A percentile compares a stretch with the other conserved stretches of the same genome.
These are phyloP conservation scores for Pholiota molesta DNA, from an alignment of 768 basidiomycete species.

Conservation along the genomic window DNA sequence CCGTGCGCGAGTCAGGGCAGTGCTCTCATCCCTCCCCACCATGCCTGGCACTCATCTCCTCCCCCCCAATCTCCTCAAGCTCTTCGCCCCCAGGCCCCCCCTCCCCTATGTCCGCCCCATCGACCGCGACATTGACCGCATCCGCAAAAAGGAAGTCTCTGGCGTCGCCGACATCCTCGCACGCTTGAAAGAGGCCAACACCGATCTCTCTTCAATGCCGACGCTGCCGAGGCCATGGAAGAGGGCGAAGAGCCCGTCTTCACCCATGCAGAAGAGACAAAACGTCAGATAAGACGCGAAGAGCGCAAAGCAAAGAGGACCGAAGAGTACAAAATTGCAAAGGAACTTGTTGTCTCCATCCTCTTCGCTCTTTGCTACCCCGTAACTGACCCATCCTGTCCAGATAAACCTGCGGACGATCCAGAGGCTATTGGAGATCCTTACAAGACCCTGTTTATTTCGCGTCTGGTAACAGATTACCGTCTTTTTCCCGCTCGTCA, in stretches of 20 bases:
- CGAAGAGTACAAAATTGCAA: constrained; percentile 78
- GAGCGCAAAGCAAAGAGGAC: constrained; percentile 75
- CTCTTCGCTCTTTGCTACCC: constrained; percentile 4
- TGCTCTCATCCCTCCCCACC: constrained; percentile 11
- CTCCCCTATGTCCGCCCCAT: constrained; percentile 86
- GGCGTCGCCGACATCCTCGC: constrained; percentile 81
- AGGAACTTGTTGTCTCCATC: constrained; percentile 75
- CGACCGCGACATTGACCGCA: constrained; percentile 79
- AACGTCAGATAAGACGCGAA: constrained; percentile 76
- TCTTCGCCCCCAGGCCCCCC: constrained; percentile 93
- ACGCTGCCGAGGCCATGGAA: constrained; percentile 70
- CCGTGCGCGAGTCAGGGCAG: background rate
- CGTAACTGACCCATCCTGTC: constrained; percentile 13
- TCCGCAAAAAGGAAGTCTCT: constrained; percentile 65
- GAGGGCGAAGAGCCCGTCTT: constrained; percentile 83
- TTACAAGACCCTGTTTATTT: constrained; percentile 97
- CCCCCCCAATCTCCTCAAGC: constrained; percentile 94
- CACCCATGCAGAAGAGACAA: constrained; percentile 83
- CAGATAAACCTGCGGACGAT: constrained; percentile 94
- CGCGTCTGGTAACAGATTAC: constrained; percentile 68
- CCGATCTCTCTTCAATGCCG: constrained; percentile 65
- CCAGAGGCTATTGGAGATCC: constrained; percentile 92
- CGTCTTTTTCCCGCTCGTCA: background rate
- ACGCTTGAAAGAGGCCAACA: constrained; percentile 77
- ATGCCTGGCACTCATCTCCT: constrained; percentile 85